Conservation (phyloP, 352 stramenopile species). For the Blastocystis sp. region DNA sequence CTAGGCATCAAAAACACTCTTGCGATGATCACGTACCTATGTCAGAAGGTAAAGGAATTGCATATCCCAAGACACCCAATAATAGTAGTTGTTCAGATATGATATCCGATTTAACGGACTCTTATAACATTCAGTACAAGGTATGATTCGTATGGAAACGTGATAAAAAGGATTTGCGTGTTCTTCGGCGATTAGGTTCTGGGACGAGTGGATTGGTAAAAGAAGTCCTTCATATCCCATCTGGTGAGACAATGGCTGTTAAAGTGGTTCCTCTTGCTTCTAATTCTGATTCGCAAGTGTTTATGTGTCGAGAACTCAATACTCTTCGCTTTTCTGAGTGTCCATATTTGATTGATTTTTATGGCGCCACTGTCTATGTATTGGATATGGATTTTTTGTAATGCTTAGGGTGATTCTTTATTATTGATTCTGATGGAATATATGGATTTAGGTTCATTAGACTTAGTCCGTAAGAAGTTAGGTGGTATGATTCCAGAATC, state of each 20-base stretch:
- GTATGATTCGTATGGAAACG: background rate
- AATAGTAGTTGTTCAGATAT: too few species aligned
- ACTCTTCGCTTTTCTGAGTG: constrained; percentile 7
- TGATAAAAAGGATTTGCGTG: background rate
- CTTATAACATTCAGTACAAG: background rate
- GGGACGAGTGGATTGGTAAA: constrained; percentile 25
- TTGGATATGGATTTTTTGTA: background rate
- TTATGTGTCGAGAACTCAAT: constrained; percentile 29
- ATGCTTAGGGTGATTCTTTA: background rate
- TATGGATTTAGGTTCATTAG: constrained; percentile 39
- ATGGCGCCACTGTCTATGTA: constrained; percentile 29
- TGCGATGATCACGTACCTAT: too few species aligned
- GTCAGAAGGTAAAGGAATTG: too few species aligned
- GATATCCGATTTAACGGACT: too few species aligned
- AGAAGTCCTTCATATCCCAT: background rate
- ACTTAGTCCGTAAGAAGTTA: background rate
- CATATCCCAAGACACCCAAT: too few species aligned
- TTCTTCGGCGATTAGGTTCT: background rate
- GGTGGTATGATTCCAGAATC: background rate
- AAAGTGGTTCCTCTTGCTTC: background rate
- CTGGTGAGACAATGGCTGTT: constrained; percentile 7
- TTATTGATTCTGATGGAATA: constrained; percentile 24
- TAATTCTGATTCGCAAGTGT: background rate
- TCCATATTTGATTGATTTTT: constrained; percentile 45
- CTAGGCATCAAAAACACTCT: too few species aligned